phyloP scores from a whole-genome alignment of 441 rosid genomes.

The Gossypium trilobum region DNA sequence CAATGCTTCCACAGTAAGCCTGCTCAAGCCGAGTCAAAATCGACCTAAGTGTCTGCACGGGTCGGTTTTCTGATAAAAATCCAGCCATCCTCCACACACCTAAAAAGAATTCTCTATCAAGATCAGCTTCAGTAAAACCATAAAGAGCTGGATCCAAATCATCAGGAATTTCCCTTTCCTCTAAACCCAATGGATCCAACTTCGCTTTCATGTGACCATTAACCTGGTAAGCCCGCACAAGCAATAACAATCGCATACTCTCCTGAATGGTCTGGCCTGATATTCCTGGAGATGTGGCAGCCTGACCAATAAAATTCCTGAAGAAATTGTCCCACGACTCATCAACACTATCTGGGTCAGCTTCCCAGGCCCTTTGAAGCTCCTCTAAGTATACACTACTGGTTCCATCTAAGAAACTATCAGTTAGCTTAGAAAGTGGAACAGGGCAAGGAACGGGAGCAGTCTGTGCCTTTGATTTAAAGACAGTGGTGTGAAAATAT shows the following conservation, averaged over 20 bases:
- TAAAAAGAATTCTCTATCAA: conserved; percentile 85
- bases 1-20: conserved; percentile 91
- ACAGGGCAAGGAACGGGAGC: conserved; percentile 78
- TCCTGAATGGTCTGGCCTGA: conserved; percentile 96
- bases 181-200: conserved; percentile 76
- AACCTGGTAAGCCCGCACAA: conserved; percentile 93
- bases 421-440: conserved; percentile 81
- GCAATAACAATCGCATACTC: conserved; percentile 77
- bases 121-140: conserved; percentile 87
- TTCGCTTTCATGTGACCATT: conserved; percentile 94
- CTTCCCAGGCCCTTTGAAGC: conserved; percentile 92
- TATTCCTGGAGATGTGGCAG: conserved; percentile 88
- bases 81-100: conserved; percentile 97
- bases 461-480: conserved; percentile 49
- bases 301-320: conserved; percentile 87
- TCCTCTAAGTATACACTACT: conserved; percentile 93
- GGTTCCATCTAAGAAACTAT: conserved; percentile 85
- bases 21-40: conserved; percentile 85
- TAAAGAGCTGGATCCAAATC: conserved; percentile 70
- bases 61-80: conserved; percentile 88
- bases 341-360: conserved; percentile 79
- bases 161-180: conserved; percentile 66
- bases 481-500: conserved; percentile 48
- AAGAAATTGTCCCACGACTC: conserved; percentile 98
- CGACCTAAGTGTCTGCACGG: conserved; percentile 83